Evolutionary conservation across 495 filamentous ascomycete genomes (phyloP).

Genomic region (Penicillium malachiteum): DNA sequence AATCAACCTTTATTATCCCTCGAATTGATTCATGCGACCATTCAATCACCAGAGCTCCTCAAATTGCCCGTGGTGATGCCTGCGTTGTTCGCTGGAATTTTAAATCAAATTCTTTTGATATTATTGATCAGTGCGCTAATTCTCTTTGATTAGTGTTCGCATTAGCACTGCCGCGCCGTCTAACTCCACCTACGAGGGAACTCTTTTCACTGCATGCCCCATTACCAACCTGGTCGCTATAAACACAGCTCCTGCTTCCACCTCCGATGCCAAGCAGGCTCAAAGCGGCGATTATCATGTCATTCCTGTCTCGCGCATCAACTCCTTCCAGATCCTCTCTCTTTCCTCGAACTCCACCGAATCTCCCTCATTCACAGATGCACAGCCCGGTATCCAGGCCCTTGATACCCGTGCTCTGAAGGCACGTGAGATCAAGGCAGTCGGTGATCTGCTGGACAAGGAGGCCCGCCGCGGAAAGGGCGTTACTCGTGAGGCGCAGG

Average conservation of each 20-base stretch:
- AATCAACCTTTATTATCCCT: not conserved
- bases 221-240: conserved; percentile 65
- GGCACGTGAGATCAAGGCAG: conserved; percentile 52
- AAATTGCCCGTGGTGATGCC: not conserved
- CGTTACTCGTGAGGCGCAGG: conserved; percentile 65
- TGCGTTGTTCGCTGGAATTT: too few relatives aligned
- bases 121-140: too few relatives aligned
- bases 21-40: not conserved
- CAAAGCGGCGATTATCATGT: conserved; percentile 61
- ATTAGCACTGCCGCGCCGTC: conserved; percentile 56
- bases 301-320: conserved; percentile 62
- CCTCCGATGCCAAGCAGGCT: conserved; percentile 38
- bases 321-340: conserved; percentile 57
- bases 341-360: conserved; percentile 55
- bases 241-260: conserved; percentile 44
- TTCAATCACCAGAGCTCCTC: not conserved
- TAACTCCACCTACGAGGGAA: conserved; percentile 56
- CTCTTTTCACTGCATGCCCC: conserved; percentile 65
- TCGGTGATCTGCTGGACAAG: conserved; percentile 52
- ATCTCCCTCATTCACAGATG: conserved; percentile 43
- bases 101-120: too few relatives aligned
- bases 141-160: conserved; percentile 49
- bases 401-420: conserved; percentile 55
- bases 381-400: conserved; percentile 38
- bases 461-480: conserved; percentile 58